Percentiles rank a stretch among this genome's conserved stretches.
Evolutionary conservation across 2,329 filamentous ascomycete genomes (phyloP).

Genomic region (Trichoderma atrobrunneum): DNA sequence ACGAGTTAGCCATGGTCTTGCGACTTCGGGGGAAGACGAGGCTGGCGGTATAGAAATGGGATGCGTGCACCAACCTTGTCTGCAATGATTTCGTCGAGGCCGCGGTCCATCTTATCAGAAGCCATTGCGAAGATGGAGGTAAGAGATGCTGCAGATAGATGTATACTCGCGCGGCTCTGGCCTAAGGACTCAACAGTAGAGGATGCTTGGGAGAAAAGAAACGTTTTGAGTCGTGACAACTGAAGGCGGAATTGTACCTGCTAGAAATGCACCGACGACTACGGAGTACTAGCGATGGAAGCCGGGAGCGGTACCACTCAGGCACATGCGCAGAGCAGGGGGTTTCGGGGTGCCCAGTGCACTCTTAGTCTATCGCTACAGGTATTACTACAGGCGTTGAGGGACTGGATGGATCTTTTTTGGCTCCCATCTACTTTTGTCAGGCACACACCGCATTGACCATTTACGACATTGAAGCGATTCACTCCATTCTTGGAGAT

Average conservation of each 20-base stretch:
- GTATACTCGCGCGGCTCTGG: neutral
- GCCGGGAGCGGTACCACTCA: neutral
- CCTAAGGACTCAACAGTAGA: neutral
- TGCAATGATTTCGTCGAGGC: conserved; percentile 56
- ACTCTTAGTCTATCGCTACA: neutral
- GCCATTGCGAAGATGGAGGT: conserved; percentile 29
- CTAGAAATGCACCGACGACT: conserved; percentile 1
- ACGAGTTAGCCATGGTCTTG: conserved; percentile 18
- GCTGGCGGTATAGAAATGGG: neutral
- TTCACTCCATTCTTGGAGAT: neutral
- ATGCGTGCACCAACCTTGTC: conserved; percentile 39
- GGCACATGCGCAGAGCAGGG: neutral
- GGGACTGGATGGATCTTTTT: neutral
- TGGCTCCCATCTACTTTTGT: neutral
- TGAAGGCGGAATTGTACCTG: neutral
- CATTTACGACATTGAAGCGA: neutral
- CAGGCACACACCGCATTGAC: neutral
- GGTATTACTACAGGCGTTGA: neutral
- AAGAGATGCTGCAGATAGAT: neutral
- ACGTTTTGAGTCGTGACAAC: neutral
- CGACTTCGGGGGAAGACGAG: neutral
- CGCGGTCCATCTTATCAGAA: conserved; percentile 49
- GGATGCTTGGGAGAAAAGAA: neutral
- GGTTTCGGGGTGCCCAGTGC: neutral
- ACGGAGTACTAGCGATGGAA: neutral